phyloP scores from a whole-genome alignment of 495 filamentous ascomycete genomes.

The Trichoderma reesei region DNA sequence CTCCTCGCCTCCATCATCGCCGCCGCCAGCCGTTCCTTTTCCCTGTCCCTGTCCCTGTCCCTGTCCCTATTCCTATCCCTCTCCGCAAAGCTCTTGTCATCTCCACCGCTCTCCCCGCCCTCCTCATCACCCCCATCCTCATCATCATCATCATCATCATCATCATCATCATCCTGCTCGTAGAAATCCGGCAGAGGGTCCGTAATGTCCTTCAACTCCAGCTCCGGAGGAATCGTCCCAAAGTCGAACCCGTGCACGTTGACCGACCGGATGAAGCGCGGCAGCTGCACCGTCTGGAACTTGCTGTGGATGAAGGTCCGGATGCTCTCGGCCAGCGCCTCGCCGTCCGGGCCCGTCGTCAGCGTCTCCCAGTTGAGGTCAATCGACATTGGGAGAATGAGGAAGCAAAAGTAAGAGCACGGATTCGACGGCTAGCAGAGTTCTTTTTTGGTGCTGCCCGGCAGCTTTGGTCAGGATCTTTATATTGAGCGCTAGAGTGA shows the following conservation, averaged over 20 bases:
- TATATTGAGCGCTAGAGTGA: neutral
- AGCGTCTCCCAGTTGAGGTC: slow-evolving; percentile 91
- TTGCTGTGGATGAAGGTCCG: slow-evolving; percentile 89
- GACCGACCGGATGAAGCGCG: slow-evolving; percentile 93
- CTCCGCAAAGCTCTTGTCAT: slow-evolving; percentile 25
- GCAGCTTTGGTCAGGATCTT: neutral
- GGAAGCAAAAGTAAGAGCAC: neutral
- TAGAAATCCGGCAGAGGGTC: slow-evolving; percentile 96
- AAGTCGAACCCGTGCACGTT: slow-evolving; percentile 92
- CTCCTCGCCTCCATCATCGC: slow-evolving; percentile 14
- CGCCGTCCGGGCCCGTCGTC: slow-evolving; percentile 80
- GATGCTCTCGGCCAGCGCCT: slow-evolving; percentile 71
- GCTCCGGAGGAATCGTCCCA: slow-evolving; percentile 66
- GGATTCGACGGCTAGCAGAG: too few relatives aligned
- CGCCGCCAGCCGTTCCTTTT: slow-evolving; percentile 21
- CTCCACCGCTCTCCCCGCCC: slow-evolving; percentile 27
- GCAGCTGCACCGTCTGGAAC: slow-evolving; percentile 84
- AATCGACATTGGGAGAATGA: slow-evolving; percentile 69
- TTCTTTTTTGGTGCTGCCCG: too few relatives aligned
- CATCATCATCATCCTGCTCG: slow-evolving; percentile 60
- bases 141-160: too few relatives aligned
- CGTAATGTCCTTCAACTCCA: slow-evolving; percentile 93
- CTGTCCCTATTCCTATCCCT: slow-evolving; percentile 23
- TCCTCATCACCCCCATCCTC: too few relatives aligned
- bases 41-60: slow-evolving; percentile 27